Evolutionary conservation across 176 grass and related monocot genomes (phyloP), one percentile per base, ranked within the genome.

Genomic region (Canna indica): DNA sequence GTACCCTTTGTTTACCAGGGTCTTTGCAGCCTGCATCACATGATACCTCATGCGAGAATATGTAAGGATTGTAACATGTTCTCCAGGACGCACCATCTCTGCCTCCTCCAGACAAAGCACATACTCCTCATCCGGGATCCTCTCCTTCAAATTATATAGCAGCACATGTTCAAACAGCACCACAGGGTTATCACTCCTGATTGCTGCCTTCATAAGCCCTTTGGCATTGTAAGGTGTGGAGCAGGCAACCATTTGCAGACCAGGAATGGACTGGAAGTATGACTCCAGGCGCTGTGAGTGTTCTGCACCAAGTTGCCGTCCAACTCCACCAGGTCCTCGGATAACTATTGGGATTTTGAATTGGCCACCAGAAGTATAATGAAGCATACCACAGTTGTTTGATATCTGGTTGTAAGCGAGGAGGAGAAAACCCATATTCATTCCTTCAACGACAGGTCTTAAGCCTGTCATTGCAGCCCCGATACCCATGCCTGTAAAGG

Each of bases 381-480:
- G 92, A 72, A 96, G 92, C 92, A 96, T 96, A 9, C 92, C 92
- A 5, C 88, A 87, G 69, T 96, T 91, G 77, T 91, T 96, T 73
- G 92, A 96, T 79, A 89, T 96, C 78, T 96, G 92, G 75, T 96
- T 96, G 75, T 83, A 96, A 47, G 92, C 85, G 38, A 91, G 85
- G 36, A 91, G 88, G 22, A 96, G 85, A 77, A 96, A 96, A 4
- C 92, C 92, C 92, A 91, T 89, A 83, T 91, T 91, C 88, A 89
- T 96, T 70, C 92, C 92, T 78, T 96, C 92, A 71, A 91, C 70
- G 75, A 96, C 74, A 20, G 88, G 88, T 48, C 79, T 81, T 71
- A 89, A 59, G 10, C 88, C 92, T 36, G 78, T 91, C 92, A 91
- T 89, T 35, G 83, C 92, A 57, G 92, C 85, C 59, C 88, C 92